Evolutionary conservation across 192 early-diverging fungal genomes (phyloP), one percentile per base, ranked within the genome.

Genomic region (Coemansia sp.): DNA sequence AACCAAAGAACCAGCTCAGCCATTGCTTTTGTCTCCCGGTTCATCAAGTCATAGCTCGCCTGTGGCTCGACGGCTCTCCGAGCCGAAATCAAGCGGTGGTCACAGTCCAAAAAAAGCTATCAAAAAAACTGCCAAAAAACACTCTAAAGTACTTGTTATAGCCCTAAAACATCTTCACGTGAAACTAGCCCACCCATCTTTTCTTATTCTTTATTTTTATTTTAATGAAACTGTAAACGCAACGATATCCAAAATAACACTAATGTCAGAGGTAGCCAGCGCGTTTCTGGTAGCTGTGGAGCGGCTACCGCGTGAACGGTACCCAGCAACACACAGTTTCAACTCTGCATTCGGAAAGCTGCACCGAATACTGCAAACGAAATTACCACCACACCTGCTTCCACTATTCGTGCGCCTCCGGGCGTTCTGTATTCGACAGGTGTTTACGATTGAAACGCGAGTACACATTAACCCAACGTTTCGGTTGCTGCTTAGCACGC

Each of bases 401-500:
- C 76, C 76, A 26, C 71, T 78, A 17, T 14, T 69, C 4, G 53
- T 51, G 42, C 51, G 60, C n/a, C 48, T 78, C 4, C 70, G 53
- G 23, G 70, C 67, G 3, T 66, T 66, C 46, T 64, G 66, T n/a
- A 56, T 69, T 11, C 70, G 76, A 12, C 70, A 68, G 22, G 46
- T 64, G 5, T 56, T 78, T 19, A 28, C 56, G n/a, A 57, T 78
- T 6, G 76, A 78, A 53, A 65, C 62, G n/a, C 70, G 70, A 14
- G 66, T 78, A 15, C 76, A 73, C 31, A 60, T 78, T 17, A 78
- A 78, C 21, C 76, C 76, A 10, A 62, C 76, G 25, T 78, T 78
- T 37, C 57, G 50, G 60, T 64, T 78, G 14, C 54, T 78, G 11
- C 64, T 78, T 4, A 42, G 60, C 34, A 58, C 71, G 14, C 70